phyloP scores from a whole-genome alignment of 306 rosid species.

The Glycine tomentella region DNA sequence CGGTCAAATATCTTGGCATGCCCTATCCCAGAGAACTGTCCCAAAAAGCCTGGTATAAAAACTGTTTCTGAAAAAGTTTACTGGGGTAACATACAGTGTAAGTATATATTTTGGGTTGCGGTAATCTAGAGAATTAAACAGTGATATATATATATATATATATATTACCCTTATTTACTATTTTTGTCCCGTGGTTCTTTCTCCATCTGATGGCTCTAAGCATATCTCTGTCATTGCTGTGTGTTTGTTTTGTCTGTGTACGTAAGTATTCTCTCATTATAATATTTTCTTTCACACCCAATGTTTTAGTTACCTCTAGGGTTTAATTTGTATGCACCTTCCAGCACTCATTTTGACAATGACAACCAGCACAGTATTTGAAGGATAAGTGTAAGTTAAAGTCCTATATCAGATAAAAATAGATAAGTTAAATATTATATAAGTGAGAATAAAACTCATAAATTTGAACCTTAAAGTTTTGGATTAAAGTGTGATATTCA shows the following conservation, averaged over 20 bases:
- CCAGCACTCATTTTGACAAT: constrained; percentile 49
- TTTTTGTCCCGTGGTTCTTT: not conserved
- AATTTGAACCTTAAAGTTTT: too few species aligned
- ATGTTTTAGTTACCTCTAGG: constrained; percentile 31
- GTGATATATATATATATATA: not conserved
- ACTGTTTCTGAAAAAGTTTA: constrained; percentile 38
- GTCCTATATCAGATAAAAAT: too few species aligned
- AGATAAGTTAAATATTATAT: too few species aligned
- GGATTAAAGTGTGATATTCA: too few species aligned
- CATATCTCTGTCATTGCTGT: constrained; percentile 30
- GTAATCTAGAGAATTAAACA: constrained; percentile 9
- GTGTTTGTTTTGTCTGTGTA: constrained; percentile 22
- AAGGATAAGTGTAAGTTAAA: too few species aligned
- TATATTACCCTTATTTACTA: not conserved
- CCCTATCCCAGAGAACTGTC: constrained; percentile 35
- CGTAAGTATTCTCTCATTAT: not conserved
- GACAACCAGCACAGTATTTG: constrained; percentile 45
- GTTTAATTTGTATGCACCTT: constrained; percentile 22
- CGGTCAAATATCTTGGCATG: constrained; percentile 41
- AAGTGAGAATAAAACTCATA: too few species aligned
- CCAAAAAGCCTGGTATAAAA: constrained; percentile 34
- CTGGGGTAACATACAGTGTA: constrained; percentile 1
- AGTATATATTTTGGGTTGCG: not conserved
- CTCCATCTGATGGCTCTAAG: not conserved
- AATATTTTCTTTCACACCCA: not conserved